Base-by-base conservation (phyloP, 192 early-diverging fungal species). In the Backusella psychrophila region DNA sequence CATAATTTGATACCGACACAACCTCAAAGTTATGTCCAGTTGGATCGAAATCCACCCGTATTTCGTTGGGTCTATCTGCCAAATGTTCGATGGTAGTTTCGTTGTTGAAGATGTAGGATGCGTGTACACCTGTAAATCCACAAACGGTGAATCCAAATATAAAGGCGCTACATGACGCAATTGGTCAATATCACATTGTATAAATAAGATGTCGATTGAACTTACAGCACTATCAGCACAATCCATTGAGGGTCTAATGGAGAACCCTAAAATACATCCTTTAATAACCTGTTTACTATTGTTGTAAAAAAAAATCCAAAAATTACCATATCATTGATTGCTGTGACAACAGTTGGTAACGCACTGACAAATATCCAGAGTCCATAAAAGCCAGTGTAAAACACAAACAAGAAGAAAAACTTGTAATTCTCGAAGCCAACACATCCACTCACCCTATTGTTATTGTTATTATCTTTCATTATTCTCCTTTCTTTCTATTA, bases 391-490 rank as follows among this genome's bases (percentile, higher is more conserved):
- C 83, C 75, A 23, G 86, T 87, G 69, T 87, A 89, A 53, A 74
- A 74, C 12, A 89, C 72, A 69, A 89, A 89, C 9, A 86, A 53
- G 42, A 83, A 83, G 72, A 89, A 89, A 71, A 85, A 86, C 72
- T 89, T 89, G 79, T 89, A 89, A 69, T 89, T 89, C 34, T 77
- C 78, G 23, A 82, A 81, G 39, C 88, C 88, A 36, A 89, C 86
- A 72, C 88, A 89, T 42, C 83, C 83, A 42, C 78, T 68, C 6
- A 89, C 72, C 88, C 87, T 84, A 36, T 21, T 23, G 23, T 21
- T 35, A 19, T 14, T 17, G 73, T 79, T 52, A 8, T 17, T 33
- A n/a, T 34, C 6, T 39, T 49, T 1, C 66, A 34, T 36, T 5
- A 0, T 68, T 36, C 17, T 36, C 42, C 38, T 4, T 23, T 21